Evolutionary conservation across 2,329 filamentous ascomycete genomes (phyloP).

Genomic region (Aureobasidium sp.): DNA sequence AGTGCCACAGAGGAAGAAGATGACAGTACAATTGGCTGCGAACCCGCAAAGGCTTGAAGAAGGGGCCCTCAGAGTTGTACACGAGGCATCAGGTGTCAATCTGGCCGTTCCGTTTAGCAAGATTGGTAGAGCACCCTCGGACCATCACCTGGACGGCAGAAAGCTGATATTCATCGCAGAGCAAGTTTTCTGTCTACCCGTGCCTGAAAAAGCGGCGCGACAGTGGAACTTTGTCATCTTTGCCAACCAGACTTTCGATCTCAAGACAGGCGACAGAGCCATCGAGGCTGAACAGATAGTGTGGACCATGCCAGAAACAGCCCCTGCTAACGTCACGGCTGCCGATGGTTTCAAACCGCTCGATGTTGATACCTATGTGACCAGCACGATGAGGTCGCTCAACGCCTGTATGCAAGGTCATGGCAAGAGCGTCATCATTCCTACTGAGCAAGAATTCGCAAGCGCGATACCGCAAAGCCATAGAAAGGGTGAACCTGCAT

Average conservation of each 20-base stretch:
- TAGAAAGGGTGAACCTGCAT: conserved; percentile 56
- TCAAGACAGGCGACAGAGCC: conserved; percentile 30
- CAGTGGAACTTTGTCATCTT: conserved; percentile 58
- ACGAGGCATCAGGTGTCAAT: conserved; percentile 41
- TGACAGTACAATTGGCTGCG: conserved; percentile 49
- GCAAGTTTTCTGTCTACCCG: conserved; percentile 53
- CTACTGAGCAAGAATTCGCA: conserved; percentile 51
- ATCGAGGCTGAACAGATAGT: conserved; percentile 49
- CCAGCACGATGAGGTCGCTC: conserved; percentile 37
- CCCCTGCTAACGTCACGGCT: conserved; percentile 37
- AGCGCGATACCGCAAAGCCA: conserved; percentile 54
- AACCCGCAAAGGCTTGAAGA: conserved; percentile 21
- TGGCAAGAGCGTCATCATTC: conserved; percentile 45
- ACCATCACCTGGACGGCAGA: background rate
- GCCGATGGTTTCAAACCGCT: conserved; percentile 9
- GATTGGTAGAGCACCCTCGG: conserved; percentile 34
- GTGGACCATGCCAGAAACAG: conserved; percentile 52
- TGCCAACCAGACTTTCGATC: conserved; percentile 44
- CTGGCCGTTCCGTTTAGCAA: conserved; percentile 45
- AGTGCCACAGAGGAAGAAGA: conserved; percentile 57
- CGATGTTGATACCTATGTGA: conserved; percentile 41
- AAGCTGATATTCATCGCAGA: conserved; percentile 29
- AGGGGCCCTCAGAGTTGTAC: conserved; percentile 39
- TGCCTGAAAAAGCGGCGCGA: conserved; percentile 57
- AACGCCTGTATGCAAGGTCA: conserved; percentile 41